Evolutionary conservation across 208 protist species (phyloP).

Genomic region (Trichomonas vaginalis): DNA sequence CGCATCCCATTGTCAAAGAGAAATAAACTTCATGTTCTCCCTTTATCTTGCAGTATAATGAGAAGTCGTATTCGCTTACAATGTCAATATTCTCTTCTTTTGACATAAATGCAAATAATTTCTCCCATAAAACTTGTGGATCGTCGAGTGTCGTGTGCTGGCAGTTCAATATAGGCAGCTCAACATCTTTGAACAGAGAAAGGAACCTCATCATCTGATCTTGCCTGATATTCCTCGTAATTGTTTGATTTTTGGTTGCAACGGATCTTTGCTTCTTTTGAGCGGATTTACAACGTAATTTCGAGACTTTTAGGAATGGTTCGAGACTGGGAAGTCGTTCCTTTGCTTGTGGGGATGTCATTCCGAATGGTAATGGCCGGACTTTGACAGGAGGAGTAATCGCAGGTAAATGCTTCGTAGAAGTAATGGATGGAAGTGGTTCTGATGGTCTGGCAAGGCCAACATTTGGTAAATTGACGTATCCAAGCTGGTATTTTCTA

Average conservation of each 20-base stretch:
- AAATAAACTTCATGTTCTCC: neutral
- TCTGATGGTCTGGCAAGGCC: neutral
- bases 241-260: neutral
- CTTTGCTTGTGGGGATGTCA: neutral
- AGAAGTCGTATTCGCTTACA: neutral
- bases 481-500: neutral
- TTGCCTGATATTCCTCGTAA: neutral
- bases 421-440: neutral
- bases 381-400: neutral
- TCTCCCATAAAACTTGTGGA: neutral
- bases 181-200: neutral
- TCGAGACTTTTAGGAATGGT: neutral
- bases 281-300: neutral
- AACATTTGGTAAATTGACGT: neutral
- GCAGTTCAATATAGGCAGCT: neutral
- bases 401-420: neutral
- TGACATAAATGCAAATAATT: neutral
- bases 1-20: neutral
- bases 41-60: neutral
- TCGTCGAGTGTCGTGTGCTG: neutral
- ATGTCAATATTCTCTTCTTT: slow-evolving; percentile 4
- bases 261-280: neutral
- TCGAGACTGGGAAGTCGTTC: neutral
- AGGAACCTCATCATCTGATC: neutral
- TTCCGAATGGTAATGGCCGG: neutral